Evolutionary conservation across 768 basidiomycete species (phyloP).

Genomic region (Butyriboletus loyo): DNA sequence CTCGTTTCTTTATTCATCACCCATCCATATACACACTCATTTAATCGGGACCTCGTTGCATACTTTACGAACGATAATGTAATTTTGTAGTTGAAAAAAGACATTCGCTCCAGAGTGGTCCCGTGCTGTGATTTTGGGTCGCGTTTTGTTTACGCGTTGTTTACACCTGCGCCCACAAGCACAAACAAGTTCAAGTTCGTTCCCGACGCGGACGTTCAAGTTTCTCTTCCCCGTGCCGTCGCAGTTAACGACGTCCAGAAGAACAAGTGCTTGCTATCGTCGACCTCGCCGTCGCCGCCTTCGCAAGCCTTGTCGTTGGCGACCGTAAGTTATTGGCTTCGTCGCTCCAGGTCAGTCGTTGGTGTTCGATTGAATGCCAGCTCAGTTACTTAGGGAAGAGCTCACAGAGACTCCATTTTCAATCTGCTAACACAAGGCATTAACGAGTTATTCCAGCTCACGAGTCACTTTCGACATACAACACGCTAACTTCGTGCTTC

Average conservation of each 20-base stretch:
- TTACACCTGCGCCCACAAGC: constrained; percentile 24
- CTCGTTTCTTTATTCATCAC: neutral
- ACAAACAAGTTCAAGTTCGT: constrained; percentile 36
- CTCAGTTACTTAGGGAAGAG: neutral
- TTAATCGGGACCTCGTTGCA: neutral
- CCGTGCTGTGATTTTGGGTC: constrained; percentile 20
- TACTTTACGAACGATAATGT: neutral
- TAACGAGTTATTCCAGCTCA: constrained; percentile 25
- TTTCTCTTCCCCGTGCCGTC: constrained; percentile 20
- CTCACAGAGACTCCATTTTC: constrained; percentile 12
- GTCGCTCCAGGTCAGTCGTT: constrained; percentile 21
- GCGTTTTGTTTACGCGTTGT: constrained; percentile 33
- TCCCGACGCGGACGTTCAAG: neutral
- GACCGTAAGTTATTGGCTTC: constrained; percentile 28
- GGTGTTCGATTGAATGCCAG: neutral
- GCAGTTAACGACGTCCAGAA: constrained; percentile 14
- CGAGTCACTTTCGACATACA: constrained; percentile 16
- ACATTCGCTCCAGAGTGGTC: constrained; percentile 2
- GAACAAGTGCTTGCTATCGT: constrained; percentile 20
- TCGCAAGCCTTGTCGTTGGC: constrained; percentile 18
- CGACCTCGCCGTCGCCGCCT: constrained; percentile 15
- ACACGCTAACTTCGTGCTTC: constrained; percentile 14
- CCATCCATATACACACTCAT: neutral
- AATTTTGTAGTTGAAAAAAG: neutral
- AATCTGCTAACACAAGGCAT: constrained; percentile 20